phyloP scores from a whole-genome alignment of 192 early-diverging fungal species.

The Phycomyces nitens region DNA sequence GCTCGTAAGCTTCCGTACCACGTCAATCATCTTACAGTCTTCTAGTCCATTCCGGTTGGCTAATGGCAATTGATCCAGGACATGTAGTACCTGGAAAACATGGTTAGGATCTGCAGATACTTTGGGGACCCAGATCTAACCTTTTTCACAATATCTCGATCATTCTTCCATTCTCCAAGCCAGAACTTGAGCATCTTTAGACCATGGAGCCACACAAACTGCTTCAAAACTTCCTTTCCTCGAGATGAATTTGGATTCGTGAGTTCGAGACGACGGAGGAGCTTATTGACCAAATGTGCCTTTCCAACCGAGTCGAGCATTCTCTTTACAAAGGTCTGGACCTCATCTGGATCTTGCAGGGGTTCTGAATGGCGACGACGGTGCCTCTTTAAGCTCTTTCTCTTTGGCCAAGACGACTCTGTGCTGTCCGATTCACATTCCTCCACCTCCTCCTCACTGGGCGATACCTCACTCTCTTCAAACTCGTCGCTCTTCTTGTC shows the following conservation, averaged over 20 bases:
- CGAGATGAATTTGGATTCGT: conserved; percentile 32
- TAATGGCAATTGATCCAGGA: conserved; percentile 76
- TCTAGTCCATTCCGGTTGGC: conserved; percentile 75
- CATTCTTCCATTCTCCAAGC: conserved; percentile 60
- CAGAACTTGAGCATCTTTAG: conserved; percentile 74
- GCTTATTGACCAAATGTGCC: conserved; percentile 46
- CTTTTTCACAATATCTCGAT: conserved; percentile 59
- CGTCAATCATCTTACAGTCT: conserved; percentile 69
- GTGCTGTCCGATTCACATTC: conserved; percentile 44
- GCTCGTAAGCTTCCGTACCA: conserved; percentile 49
- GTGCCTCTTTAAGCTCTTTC: conserved; percentile 30
- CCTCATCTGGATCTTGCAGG: conserved; percentile 65
- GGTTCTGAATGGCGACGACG: conserved; percentile 36
- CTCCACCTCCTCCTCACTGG: conserved; percentile 19
- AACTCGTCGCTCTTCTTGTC: conserved; percentile 59
- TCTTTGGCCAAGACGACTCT: conserved; percentile 34
- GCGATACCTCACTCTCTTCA: conserved; percentile 51
- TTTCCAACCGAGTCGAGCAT: conserved; percentile 60
- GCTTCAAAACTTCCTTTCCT: conserved; percentile 43
- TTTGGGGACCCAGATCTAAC: conserved; percentile 20
- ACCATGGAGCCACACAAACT: conserved; percentile 65
- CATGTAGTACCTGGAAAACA: conserved; percentile 28
- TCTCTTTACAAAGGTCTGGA: conserved; percentile 69
- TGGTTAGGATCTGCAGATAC: background rate
- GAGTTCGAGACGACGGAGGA: conserved; percentile 67